These are phyloP conservation scores for Kazachstania bromeliacearum DNA, from an alignment of 805 yeast species.

Conservation along the genomic window DNA sequence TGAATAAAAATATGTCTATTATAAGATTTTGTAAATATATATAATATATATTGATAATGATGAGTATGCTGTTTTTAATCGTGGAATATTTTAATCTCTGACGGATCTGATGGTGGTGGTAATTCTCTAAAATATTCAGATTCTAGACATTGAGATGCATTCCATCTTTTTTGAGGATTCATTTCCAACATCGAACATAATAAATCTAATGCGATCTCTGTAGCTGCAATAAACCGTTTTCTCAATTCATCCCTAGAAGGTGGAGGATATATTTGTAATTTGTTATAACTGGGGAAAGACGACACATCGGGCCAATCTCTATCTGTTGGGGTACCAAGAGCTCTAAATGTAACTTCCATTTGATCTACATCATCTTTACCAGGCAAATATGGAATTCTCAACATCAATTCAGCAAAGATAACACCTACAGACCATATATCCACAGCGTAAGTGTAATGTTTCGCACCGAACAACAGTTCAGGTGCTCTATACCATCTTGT, in stretches of 20 bases:
- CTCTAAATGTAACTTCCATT: constrained; percentile 85
- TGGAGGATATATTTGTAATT: constrained; percentile 67
- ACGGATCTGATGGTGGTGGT: constrained; percentile 68
- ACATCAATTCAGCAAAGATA: constrained; percentile 92
- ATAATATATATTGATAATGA: too few species aligned
- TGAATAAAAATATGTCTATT: too few species aligned
- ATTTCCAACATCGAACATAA: constrained; percentile 62
- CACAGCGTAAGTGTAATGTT: constrained; percentile 79
- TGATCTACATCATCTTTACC: constrained; percentile 89
- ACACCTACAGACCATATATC: constrained; percentile 97
- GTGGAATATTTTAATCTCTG: constrained; percentile 8
- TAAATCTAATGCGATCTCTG: constrained; percentile 70
- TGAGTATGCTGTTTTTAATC: too few species aligned
- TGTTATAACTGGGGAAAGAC: constrained; percentile 64
- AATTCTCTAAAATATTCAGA: constrained; percentile 61
- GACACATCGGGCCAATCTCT: constrained; percentile 86
- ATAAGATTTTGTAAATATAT: too few species aligned
- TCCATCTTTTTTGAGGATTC: constrained; percentile 70
- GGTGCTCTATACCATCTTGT: constrained; percentile 98
- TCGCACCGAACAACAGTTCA: constrained; percentile 78
- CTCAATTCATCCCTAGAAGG: constrained; percentile 75
- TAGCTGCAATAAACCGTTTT: constrained; percentile 82
- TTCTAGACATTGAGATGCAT: constrained; percentile 51
- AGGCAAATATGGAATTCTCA: constrained; percentile 89
- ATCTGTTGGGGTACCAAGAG: constrained; percentile 93